Conservation (phyloP, 208 protist species). For the Leishmania braziliensis region DNA sequence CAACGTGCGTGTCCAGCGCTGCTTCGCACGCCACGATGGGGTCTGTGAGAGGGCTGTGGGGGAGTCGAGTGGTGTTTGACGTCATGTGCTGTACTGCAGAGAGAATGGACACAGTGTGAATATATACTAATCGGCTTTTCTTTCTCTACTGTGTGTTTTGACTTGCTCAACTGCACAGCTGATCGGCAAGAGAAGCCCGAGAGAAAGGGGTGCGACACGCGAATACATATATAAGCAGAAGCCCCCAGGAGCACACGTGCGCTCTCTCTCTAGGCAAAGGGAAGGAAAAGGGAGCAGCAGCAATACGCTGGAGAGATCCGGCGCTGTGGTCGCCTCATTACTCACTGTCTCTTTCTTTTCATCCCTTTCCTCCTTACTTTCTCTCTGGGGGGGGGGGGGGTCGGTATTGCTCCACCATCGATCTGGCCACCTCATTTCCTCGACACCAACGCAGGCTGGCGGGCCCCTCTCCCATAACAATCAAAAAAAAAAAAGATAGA, state of each 20-base stretch:
- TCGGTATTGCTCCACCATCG: background rate
- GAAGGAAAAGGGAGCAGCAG: background rate
- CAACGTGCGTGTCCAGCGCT: background rate
- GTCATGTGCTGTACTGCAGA: background rate
- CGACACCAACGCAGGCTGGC: background rate
- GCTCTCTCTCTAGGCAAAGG: background rate
- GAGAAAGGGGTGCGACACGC: background rate
- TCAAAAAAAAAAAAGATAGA: background rate
- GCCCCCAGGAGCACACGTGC: background rate
- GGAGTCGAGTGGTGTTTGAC: background rate
- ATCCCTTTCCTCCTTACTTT: background rate
- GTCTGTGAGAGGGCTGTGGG: background rate
- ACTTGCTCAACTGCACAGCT: background rate
- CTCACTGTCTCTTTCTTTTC: background rate
- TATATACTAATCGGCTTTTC: background rate
- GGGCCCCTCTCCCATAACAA: background rate
- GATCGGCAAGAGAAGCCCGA: background rate
- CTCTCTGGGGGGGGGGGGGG: background rate
- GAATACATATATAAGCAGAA: background rate
- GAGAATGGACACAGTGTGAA: background rate
- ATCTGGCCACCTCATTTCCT: background rate
- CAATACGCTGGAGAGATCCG: background rate
- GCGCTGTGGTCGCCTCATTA: background rate
- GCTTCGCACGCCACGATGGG: background rate
- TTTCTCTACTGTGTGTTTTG: background rate